Percentiles rank a stretch among this genome's conserved stretches.
Conservation (phyloP, 2,329 filamentous ascomycete species). For the Penicillium crustosum region DNA sequence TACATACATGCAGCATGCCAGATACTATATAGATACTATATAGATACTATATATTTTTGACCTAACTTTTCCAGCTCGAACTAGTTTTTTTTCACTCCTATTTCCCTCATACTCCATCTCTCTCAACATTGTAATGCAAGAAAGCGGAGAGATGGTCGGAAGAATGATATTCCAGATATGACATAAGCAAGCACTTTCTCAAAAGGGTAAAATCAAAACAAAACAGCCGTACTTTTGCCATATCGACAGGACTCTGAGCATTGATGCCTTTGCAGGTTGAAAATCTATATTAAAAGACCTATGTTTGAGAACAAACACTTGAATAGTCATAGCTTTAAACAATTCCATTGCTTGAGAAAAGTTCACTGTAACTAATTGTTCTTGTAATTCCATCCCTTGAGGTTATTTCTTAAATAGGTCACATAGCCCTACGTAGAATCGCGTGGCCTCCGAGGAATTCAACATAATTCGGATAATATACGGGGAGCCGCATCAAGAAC, state of each 20-base stretch:
- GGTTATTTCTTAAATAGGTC: constrained; percentile 3
- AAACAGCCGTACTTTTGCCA: constrained; percentile 20
- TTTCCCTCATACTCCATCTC: background rate
- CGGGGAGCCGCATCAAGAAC: background rate
- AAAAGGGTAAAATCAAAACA: constrained; percentile 36
- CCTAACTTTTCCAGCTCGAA: background rate
- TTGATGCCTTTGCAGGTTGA: background rate
- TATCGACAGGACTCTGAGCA: background rate
- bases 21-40: background rate
- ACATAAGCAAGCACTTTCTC: constrained; percentile 9
- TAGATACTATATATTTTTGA: background rate
- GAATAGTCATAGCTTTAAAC: background rate
- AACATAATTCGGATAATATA: constrained; percentile 9
- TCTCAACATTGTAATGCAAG: background rate
- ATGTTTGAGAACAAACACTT: background rate
- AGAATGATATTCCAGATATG: background rate
- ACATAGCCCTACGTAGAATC: constrained; percentile 8
- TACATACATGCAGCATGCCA: background rate
- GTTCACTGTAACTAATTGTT: background rate
- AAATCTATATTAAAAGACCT: background rate
- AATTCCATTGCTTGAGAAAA: background rate
- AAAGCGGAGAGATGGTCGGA: too few species aligned
- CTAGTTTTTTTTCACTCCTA: background rate
- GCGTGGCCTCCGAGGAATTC: constrained; percentile 18
- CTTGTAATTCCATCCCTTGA: background rate